Evolutionary conservation across 176 grass and related monocot genomes (phyloP), one percentile per base, ranked within the genome.

Genomic region (Rhynchospora tenuis): DNA sequence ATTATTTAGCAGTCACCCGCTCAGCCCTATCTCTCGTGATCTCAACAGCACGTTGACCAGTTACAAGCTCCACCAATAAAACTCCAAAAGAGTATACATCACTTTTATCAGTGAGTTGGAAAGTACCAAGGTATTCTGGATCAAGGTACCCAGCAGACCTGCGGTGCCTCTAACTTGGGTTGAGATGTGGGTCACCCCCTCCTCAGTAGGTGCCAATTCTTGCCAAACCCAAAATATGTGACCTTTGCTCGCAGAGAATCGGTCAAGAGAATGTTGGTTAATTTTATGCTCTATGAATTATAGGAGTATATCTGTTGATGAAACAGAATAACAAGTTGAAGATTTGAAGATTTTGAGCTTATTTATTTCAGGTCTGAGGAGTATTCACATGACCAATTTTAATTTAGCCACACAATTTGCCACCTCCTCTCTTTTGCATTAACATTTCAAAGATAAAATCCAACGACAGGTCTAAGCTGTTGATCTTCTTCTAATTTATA

Each of bases 241-340:
- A 94, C 89, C 89, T 94, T 94, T 14, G 92, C 92, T 59, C 92
- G 89, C 11, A 23, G 79, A 0, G 65, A 29, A 54, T 81, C 82
- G 0, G 76, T 84, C 28, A 95, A 74, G 64, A 95, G 93, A 65
- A 92, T 95, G 83, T 95, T 95, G 0, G 93, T 92, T 58, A 90
- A 95, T 86, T 95, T 95, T 57, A 95, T 90, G 61, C 93, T 83
- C 93, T 88, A 51, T 95, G 93, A 78, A 95, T 95, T 52, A 95
- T 81, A 59, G 93, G 93, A 46, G 90, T 71, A 76, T 95, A 76
- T 95, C 93, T 95, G 82, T 86, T 26, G 48, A 51, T 38, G 58
- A 45, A 83, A 48, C 24, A 15, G 24, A 46, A 27, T 33, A 12
- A 0, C 47, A 82, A 60, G 33, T 38, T 38, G 33, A 38, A 38